Evolutionary conservation across 352 stramenopile species (phyloP).

Genomic region (Globisporangium sylvaticum): DNA sequence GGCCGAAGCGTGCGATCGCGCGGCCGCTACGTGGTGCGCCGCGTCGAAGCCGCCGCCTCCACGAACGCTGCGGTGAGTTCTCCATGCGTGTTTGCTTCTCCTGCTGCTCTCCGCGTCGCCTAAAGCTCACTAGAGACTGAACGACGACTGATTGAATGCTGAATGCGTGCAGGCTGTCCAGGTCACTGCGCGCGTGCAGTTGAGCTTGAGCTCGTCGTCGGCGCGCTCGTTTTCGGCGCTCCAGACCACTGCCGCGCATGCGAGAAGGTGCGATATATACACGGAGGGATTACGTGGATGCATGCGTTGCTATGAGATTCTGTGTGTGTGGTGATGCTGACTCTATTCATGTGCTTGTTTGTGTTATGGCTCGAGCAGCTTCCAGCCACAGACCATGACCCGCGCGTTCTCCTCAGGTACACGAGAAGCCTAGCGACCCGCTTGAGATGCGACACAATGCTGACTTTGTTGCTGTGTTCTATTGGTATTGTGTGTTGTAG

Average conservation of each 20-base stretch:
- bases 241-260: slow-evolving; percentile 17
- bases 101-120: background rate
- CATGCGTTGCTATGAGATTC: background rate
- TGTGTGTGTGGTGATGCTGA: background rate
- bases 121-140: background rate
- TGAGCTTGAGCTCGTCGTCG: slow-evolving; percentile 14
- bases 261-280: slow-evolving; percentile 9
- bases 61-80: slow-evolving; percentile 16
- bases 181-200: slow-evolving; percentile 8
- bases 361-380: slow-evolving; percentile 12
- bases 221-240: slow-evolving; percentile 28
- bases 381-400: slow-evolving; percentile 22
- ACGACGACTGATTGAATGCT: background rate
- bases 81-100: background rate
- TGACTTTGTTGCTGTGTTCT: background rate
- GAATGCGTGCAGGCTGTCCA: slow-evolving; percentile 10
- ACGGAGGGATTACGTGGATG: no score
- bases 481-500: slow-evolving; percentile 13
- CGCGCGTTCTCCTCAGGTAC: slow-evolving; percentile 54
- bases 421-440: background rate
- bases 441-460: background rate
- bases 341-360: background rate
- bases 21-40: slow-evolving; percentile 29
- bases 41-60: slow-evolving; percentile 5
- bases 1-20: slow-evolving; percentile 33